Evolutionary conservation across 345 rosid genomes (phyloP), one percentile per base, ranked within the genome.

Genomic region (Eucalyptus polyanthemos): DNA sequence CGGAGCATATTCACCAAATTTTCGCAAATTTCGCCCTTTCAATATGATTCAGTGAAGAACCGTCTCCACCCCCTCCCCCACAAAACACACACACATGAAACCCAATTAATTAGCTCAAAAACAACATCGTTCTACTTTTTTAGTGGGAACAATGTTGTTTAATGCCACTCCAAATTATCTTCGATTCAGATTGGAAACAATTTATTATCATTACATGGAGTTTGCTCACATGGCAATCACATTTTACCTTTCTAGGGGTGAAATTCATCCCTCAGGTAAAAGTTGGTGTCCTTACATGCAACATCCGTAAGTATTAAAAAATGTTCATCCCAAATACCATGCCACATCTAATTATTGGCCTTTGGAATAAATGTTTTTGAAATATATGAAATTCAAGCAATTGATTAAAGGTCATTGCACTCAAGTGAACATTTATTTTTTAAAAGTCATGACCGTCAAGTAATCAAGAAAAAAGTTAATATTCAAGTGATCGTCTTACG

Each of bases 331-430:
- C 31, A 60, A 60, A 3, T 27, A 25, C 9, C 15, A 25, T 27
- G n/a, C 14, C 31, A 0, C n/a, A 29, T 60, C 8, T 3, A 1
- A 60, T 60, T 0, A 60, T 6, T 0, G 8, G 31, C 67, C 0
- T 60, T 60, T 27, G 15, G 15, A 1, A 25, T 27, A 27, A 27
- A 60, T 2, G 2, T 11, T 60, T 25, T 25, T 27, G 3, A 27
- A 60, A 60, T 25, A 11, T 27, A 60, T 60, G 8, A 60, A 25
- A 60, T 60, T 60, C 67, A 60, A 25, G 8, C 1, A 7, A 60
- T 27, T 3, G 2, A 60, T 12, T 27, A 60, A 25, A 11, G 29
- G 31, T 60, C 14, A 60, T 11, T 11, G 13, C 9, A 58, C 65
- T 58, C 7, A 58, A 58, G 0, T 11, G n/a, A 58, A 54, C 27